These are phyloP conservation scores for Metschnikowia lunata DNA, from an alignment of 805 yeast species.

Conservation along the genomic window DNA sequence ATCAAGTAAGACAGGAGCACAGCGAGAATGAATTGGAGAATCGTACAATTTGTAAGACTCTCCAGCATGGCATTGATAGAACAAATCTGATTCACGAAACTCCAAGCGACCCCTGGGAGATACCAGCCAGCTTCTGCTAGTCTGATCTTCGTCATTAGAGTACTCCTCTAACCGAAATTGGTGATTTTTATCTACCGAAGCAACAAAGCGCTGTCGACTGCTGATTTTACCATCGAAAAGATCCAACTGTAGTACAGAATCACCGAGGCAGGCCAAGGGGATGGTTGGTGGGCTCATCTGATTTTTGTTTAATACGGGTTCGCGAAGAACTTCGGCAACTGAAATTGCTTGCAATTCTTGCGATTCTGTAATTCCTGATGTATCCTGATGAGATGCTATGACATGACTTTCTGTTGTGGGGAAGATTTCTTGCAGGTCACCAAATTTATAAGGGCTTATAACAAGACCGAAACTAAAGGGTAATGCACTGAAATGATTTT, in stretches of 20 bases:
- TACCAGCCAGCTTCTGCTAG: conserved; percentile 38
- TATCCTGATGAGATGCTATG: neutral
- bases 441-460: conserved; percentile 24
- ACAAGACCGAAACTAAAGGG: conserved; percentile 35
- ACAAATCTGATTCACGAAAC: conserved; percentile 22
- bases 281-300: conserved; percentile 2
- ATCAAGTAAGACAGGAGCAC: conserved; percentile 34
- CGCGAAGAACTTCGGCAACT: conserved; percentile 6
- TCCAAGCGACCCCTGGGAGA: conserved; percentile 30
- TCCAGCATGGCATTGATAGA: conserved; percentile 39
- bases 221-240: conserved; percentile 28
- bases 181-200: conserved; percentile 34
- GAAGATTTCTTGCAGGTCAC: conserved; percentile 3
- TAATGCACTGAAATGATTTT: conserved; percentile 13
- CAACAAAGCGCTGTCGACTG: conserved; percentile 31
- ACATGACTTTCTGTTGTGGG: neutral
- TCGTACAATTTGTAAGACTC: conserved; percentile 38
- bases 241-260: conserved; percentile 21
- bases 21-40: conserved; percentile 28
- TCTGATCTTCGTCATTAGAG: neutral
- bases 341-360: conserved; percentile 4
- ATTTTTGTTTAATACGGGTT: neutral
- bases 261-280: conserved; percentile 11
- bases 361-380: too few relatives aligned
- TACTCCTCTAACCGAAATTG: conserved; percentile 38